phyloP scores from a whole-genome alignment of 1,139 yeast species.

The Lodderomyces jiufengensis region DNA sequence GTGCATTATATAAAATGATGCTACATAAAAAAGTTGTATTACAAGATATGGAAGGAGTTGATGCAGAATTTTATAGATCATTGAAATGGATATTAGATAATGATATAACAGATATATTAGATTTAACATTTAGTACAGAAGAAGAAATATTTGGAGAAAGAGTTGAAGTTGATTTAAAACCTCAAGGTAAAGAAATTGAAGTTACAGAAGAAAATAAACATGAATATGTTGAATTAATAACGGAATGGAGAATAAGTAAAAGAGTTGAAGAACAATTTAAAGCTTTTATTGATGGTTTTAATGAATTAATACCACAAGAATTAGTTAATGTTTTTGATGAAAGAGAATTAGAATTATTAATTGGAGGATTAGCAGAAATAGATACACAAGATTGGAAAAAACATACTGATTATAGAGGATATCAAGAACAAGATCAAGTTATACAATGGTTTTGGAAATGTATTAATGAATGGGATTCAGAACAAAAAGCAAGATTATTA shows the following conservation, averaged over 20 bases:
- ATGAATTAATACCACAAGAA: conserved; percentile 95
- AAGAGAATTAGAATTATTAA: conserved; percentile 90
- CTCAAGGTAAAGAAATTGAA: conserved; percentile 80
- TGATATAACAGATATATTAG: conserved; percentile 79
- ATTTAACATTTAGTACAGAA: conserved; percentile 88
- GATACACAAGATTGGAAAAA: conserved; percentile 99
- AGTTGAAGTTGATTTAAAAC: conserved; percentile 85
- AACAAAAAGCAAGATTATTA: conserved; percentile 89
- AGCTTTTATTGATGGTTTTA: conserved; percentile 95
- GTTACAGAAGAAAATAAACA: conserved; percentile 93
- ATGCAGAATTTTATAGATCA: conserved; percentile 92
- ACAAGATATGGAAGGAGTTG: conserved; percentile 99
- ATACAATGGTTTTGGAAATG: conserved; percentile 99
- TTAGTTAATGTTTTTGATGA: conserved; percentile 95
- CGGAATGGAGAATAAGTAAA: conserved; percentile 93
- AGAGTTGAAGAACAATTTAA: conserved; percentile 95
- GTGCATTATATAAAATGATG: conserved; percentile 98
- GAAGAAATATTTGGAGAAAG: conserved; percentile 96
- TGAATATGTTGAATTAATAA: conserved; percentile 90
- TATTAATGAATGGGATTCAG: conserved; percentile 91
- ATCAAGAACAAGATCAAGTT: conserved; percentile 93
- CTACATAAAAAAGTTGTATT: conserved; percentile 88
- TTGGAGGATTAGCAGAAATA: conserved; percentile 97
- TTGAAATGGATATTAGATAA: conserved; percentile 94
- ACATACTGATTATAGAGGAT: conserved; percentile 97